Conservation (phyloP, 176 grass and related monocot species). For the Hsuehochloa calcarea region DNA sequence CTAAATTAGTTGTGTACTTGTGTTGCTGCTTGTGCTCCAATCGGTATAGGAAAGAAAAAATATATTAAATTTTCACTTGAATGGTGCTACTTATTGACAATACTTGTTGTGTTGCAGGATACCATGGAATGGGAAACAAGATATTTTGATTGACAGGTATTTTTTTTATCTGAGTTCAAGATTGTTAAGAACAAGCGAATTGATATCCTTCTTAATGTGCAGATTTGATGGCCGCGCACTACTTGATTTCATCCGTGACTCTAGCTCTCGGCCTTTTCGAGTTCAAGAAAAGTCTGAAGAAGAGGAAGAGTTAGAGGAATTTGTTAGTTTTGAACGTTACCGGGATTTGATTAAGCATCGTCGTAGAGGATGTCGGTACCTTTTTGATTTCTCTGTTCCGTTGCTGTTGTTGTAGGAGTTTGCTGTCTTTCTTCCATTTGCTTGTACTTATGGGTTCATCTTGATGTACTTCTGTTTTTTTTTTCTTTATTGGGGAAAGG, state of each 20-base stretch:
- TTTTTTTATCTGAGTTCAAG: constrained; percentile 14
- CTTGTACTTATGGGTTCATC: background rate
- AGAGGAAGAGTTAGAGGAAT: constrained; percentile 94
- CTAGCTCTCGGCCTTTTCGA: constrained; percentile 59
- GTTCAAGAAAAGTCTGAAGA: constrained; percentile 86
- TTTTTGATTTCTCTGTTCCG: constrained; percentile 64
- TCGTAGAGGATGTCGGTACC: constrained; percentile 99
- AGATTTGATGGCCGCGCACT: constrained; percentile 99
- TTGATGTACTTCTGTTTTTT: background rate
- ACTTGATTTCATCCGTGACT: constrained; percentile 91
- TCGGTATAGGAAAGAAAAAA: constrained; percentile 9
- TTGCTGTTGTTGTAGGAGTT: constrained; percentile 37
- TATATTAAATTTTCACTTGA: background rate
- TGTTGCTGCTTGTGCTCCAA: background rate
- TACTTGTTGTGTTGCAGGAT: constrained; percentile 56
- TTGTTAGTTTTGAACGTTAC: constrained; percentile 99
- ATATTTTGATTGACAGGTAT: constrained; percentile 95
- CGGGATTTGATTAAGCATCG: constrained; percentile 99
- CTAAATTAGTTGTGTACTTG: constrained; percentile 5
- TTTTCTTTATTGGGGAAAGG: background rate
- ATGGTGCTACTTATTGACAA: constrained; percentile 6
- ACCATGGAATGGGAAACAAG: constrained; percentile 95
- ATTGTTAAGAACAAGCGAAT: constrained; percentile 22
- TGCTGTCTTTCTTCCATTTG: constrained; percentile 28
- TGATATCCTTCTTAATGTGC: constrained; percentile 21